Conservation (phyloP, 2,329 filamentous ascomycete genomes). For the Epichloe elymi region DNA sequence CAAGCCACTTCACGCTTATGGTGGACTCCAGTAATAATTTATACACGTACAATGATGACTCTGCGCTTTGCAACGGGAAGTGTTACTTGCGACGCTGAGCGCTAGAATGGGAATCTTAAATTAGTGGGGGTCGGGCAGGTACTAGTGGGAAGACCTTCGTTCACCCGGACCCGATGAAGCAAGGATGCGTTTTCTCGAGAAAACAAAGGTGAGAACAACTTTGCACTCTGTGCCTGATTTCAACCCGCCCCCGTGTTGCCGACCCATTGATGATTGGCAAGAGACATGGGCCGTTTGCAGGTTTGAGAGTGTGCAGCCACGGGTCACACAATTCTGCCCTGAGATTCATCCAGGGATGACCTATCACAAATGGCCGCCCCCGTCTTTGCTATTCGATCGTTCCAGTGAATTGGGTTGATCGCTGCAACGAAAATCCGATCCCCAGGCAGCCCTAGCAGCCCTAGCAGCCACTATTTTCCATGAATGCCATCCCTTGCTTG, state of each 20-base stretch:
- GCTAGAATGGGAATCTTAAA: no score
- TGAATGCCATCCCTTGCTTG: constrained; percentile 1
- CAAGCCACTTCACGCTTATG: no score
- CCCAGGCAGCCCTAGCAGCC: not conserved
- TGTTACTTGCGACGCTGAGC: no score
- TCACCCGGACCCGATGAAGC: constrained; percentile 2
- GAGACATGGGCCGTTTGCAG: not conserved
- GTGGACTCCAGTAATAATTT: no score
- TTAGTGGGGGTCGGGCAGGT: not conserved
- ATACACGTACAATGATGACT: no score
- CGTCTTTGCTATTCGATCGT: not conserved
- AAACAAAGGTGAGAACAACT: constrained; percentile 8
- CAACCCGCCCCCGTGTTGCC: not conserved
- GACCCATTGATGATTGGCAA: no score
- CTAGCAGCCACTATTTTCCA: not conserved
- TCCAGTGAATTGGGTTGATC: not conserved
- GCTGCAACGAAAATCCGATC: not conserved
- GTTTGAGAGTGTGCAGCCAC: no score
- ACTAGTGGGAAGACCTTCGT: not conserved
- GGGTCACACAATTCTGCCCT: not conserved
- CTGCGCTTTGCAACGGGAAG: no score
- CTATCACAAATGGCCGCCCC: constrained; percentile 1
- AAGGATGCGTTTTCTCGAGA: constrained; percentile 11
- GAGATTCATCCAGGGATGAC: not conserved
- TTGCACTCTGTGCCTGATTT: not conserved